A percentile compares a stretch with the other conserved stretches of the same genome.
Evolutionary conservation across 495 filamentous ascomycete species (phyloP).

Genomic region (Penicillium desertorum): DNA sequence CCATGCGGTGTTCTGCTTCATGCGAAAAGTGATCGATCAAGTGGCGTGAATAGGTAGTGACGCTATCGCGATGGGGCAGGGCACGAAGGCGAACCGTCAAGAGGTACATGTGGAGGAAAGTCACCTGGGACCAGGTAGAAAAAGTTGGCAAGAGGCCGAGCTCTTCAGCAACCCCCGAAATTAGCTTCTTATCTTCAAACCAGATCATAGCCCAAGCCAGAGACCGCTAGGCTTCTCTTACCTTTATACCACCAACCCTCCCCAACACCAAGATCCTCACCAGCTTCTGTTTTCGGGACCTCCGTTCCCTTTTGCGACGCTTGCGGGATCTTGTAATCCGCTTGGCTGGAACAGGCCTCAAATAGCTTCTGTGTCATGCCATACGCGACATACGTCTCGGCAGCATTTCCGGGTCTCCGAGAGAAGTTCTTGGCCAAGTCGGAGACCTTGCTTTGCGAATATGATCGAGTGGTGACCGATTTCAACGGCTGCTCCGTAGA

Average conservation of each 20-base stretch:
- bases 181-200: constrained; percentile 4
- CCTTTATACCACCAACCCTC: constrained; percentile 81
- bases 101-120: constrained; percentile 94
- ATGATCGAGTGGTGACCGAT: constrained; percentile 6
- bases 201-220: constrained; percentile 1
- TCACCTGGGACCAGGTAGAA: constrained; percentile 91
- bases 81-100: constrained; percentile 81
- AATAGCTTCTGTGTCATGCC: constrained; percentile 75
- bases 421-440: constrained; percentile 35
- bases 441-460: constrained; percentile 25
- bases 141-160: constrained; percentile 78
- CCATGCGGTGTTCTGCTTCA: constrained; percentile 86
- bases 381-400: constrained; percentile 74
- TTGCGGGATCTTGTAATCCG: constrained; percentile 68
- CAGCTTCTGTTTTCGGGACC: constrained; percentile 64
- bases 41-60: constrained; percentile 67
- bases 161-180: constrained; percentile 27
- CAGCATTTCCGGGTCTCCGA: constrained; percentile 40
- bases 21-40: constrained; percentile 92
- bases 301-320: constrained; percentile 51
- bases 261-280: constrained; percentile 75
- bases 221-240: constrained; percentile 39
- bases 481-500: constrained; percentile 4
- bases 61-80: constrained; percentile 59
- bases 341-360: constrained; percentile 72